phyloP scores from a whole-genome alignment of 768 basidiomycete species.

The Rhizopogon vinicolor region DNA sequence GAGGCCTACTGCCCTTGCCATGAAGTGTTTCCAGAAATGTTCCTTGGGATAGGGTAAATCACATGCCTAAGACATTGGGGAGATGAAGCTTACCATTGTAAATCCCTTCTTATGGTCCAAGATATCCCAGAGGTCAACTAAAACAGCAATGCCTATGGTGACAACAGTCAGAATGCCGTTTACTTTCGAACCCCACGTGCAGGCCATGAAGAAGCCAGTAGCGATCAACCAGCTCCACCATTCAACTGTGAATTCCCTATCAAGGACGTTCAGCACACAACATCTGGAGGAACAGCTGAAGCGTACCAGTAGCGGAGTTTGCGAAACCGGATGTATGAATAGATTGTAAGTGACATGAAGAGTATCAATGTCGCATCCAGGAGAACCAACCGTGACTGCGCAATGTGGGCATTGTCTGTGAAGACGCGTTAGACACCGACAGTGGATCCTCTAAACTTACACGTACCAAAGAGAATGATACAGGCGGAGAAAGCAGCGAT shows the following conservation, averaged over 20 bases:
- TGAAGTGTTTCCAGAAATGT: constrained; percentile 86
- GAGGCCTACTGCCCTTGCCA: constrained; percentile 76
- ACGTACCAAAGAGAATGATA: constrained; percentile 84
- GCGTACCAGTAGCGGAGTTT: constrained; percentile 86
- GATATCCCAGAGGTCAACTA: constrained; percentile 93
- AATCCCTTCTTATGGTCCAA: constrained; percentile 79
- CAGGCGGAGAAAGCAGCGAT: constrained; percentile 87
- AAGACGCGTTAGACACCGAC: constrained; percentile 1
- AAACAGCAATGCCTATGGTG: constrained; percentile 85
- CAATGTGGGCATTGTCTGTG: constrained; percentile 91
- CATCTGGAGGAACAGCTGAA: background rate
- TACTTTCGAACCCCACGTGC: constrained; percentile 97
- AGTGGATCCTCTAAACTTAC: background rate
- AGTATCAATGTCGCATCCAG: constrained; percentile 92
- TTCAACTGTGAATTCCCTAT: constrained; percentile 77
- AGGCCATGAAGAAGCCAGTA: constrained; percentile 92
- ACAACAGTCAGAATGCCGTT: constrained; percentile 91
- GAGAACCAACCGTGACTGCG: constrained; percentile 94
- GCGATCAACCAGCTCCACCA: constrained; percentile 96
- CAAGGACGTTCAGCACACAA: constrained; percentile 4
- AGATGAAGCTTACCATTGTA: constrained; percentile 54
- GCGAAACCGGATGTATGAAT: constrained; percentile 89
- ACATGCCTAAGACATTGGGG: background rate
- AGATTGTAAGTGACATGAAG: constrained; percentile 93
- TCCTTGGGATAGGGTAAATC: constrained; percentile 44